Percentiles rank a stretch among this genome's conserved stretches.
Conservation (phyloP, 306 rosid species). For the Hippophae rhamnoides region DNA sequence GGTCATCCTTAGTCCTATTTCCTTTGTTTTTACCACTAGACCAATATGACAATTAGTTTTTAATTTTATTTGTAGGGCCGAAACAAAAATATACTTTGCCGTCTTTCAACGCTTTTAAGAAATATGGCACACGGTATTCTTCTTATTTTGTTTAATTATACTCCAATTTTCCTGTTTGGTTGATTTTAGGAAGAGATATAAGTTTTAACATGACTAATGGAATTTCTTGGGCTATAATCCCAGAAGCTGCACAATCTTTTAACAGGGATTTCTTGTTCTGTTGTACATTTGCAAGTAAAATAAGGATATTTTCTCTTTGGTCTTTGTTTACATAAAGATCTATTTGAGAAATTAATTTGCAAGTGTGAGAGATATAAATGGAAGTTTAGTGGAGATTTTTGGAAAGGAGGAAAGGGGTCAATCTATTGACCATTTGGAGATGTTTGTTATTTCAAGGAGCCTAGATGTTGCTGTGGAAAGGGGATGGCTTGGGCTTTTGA, state of each 20-base stretch:
- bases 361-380: background rate
- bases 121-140: slow-evolving; percentile 69
- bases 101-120: slow-evolving; percentile 88
- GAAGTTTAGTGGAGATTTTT: background rate
- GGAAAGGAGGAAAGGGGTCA: no score
- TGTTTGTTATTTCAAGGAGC: no score
- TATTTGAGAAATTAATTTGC: background rate
- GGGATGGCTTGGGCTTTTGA: no score
- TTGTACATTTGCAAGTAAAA: background rate
- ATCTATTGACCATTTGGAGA: no score
- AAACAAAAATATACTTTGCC: slow-evolving; percentile 69
- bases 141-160: background rate
- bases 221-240: background rate
- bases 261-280: background rate
- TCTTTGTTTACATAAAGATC: background rate
- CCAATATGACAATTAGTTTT: slow-evolving; percentile 6
- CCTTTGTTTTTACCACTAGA: background rate
- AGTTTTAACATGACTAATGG: background rate
- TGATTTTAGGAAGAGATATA: background rate
- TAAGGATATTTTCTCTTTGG: no score
- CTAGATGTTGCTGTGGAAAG: no score
- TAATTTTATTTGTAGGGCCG: slow-evolving; percentile 47
- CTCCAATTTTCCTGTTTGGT: background rate
- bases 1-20: slow-evolving; percentile 33
- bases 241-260: background rate